phyloP scores from a whole-genome alignment of 371 early-diverging fungal genomes.

The Nematocida homosporus region DNA sequence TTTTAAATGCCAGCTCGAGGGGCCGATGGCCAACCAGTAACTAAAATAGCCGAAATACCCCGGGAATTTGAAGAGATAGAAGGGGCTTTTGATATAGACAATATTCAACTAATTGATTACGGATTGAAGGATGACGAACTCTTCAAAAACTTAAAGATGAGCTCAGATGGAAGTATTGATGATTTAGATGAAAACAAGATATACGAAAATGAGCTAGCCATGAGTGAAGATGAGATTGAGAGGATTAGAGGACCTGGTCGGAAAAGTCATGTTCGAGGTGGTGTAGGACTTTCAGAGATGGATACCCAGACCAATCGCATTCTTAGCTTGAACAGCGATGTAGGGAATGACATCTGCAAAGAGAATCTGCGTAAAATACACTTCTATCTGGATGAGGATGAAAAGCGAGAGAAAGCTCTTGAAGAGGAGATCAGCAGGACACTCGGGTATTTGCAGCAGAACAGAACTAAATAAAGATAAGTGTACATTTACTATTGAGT shows the following conservation, averaged over 20 bases:
- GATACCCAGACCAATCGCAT: neutral
- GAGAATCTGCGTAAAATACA: conserved; percentile 60
- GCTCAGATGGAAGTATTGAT: conserved; percentile 26
- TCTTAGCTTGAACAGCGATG: conserved; percentile 43
- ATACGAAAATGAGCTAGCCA: conserved; percentile 51
- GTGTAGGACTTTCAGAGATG: neutral
- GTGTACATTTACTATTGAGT: no score
- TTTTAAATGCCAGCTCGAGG: no score
- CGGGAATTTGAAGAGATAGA: no score
- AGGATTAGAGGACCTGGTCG: neutral
- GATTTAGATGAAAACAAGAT: conserved; percentile 51
- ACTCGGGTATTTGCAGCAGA: conserved; percentile 17
- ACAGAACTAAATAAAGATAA: no score
- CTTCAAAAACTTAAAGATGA: conserved; percentile 15
- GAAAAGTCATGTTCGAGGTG: neutral
- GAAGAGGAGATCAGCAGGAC: conserved; percentile 24
- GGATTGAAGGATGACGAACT: conserved; percentile 37
- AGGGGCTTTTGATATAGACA: conserved; percentile 18
- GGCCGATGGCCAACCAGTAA: neutral
- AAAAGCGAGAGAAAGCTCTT: conserved; percentile 32
- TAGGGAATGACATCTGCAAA: conserved; percentile 52
- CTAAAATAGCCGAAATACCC: neutral
- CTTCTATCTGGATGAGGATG: conserved; percentile 59
- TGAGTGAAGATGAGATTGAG: neutral
- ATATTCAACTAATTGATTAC: conserved; percentile 51